Conservation (phyloP, 75 land plant genomes). For the Ceratopteris richardii region DNA sequence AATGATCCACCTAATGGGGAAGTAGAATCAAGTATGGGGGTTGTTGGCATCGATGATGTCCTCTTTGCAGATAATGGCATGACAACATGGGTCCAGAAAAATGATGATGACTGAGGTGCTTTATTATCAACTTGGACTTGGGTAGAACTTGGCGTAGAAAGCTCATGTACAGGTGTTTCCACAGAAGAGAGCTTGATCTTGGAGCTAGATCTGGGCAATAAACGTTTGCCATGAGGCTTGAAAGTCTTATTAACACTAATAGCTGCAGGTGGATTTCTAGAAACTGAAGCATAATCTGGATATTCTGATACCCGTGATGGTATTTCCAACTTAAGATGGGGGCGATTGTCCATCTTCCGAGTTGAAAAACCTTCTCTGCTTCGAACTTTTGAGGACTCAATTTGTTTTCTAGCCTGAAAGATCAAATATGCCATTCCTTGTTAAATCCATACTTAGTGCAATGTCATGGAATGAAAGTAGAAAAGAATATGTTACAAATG, state of each 20-base stretch:
- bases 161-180: background rate
- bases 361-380: background rate
- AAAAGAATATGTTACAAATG: too few relatives aligned
- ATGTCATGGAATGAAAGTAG: too few relatives aligned
- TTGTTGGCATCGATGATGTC: conserved; percentile 55
- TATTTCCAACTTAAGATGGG: background rate
- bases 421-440: too few relatives aligned
- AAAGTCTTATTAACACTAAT: background rate
- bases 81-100: conserved; percentile 37
- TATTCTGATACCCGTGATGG: background rate
- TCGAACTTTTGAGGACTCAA: too few relatives aligned
- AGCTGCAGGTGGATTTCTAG: too few relatives aligned
- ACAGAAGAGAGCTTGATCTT: background rate
- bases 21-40: conserved; percentile 30
- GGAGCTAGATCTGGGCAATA: background rate
- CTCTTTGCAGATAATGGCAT: conserved; percentile 38
- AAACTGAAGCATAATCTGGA: background rate
- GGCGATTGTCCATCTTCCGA: background rate
- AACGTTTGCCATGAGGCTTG: background rate
- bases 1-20: conserved; percentile 14
- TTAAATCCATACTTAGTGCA: too few relatives aligned
- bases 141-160: background rate
- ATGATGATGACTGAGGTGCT: conserved; percentile 34
- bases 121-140: conserved; percentile 15
- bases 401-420: too few relatives aligned